These are phyloP conservation scores for Aspergillus wentii DNA, from an alignment of 495 filamentous ascomycete genomes.

Conservation along the genomic window DNA sequence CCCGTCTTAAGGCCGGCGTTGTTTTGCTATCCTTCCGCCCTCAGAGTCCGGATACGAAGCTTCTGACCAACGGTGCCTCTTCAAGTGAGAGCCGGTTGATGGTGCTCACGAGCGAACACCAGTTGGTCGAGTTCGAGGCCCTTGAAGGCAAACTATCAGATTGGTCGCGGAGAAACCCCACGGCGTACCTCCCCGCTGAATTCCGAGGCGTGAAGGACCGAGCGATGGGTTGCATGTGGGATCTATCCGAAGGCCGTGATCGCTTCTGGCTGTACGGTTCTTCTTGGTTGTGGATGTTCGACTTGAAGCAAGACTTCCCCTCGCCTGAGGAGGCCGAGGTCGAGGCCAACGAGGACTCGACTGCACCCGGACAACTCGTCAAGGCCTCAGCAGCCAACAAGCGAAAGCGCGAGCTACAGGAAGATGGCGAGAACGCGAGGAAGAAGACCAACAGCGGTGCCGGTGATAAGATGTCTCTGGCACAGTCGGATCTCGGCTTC, in stretches of 20 bases:
- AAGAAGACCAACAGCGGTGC: constrained; percentile 50
- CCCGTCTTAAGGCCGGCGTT: constrained; percentile 66
- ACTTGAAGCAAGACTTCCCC: constrained; percentile 68
- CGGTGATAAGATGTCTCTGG: constrained; percentile 55
- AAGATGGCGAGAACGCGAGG: constrained; percentile 28
- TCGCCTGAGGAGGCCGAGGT: constrained; percentile 24
- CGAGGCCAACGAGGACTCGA: constrained; percentile 15
- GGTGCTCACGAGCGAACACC: constrained; percentile 67
- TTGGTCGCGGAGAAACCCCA: constrained; percentile 83
- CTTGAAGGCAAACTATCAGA: constrained; percentile 66
- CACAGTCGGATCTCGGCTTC: constrained; percentile 50
- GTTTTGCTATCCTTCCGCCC: constrained; percentile 73
- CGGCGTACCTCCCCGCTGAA: constrained; percentile 63
- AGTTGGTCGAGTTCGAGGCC: constrained; percentile 73
- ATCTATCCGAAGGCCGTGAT: constrained; percentile 49
- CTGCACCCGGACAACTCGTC: constrained; percentile 14
- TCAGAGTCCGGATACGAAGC: constrained; percentile 20
- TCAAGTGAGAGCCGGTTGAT: constrained; percentile 58
- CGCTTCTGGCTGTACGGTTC: constrained; percentile 83
- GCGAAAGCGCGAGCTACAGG: constrained; percentile 39
- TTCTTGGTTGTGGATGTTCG: constrained; percentile 90
- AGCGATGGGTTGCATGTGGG: constrained; percentile 83
- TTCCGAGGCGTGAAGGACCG: constrained; percentile 69
- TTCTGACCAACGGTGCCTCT: constrained; percentile 33
- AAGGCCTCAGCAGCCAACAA: constrained; percentile 27